These are phyloP conservation scores for Plantago major DNA, from an alignment of 257 asterid species.

Conservation along the genomic window DNA sequence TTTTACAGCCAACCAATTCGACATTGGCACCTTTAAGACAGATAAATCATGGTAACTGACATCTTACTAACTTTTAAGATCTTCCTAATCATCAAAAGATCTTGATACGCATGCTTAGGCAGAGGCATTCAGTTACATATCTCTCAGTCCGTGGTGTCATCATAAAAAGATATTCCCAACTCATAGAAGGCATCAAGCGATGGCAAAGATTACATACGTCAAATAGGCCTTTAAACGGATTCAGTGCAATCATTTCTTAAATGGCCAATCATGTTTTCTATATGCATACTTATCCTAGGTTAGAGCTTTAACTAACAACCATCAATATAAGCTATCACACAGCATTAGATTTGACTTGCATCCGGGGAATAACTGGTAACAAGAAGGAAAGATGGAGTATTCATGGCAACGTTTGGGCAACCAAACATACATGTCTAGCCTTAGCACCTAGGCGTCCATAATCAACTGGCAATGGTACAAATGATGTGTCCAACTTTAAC, in stretches of 20 bases:
- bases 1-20: conserved; percentile 99
- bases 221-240: conserved; percentile 15
- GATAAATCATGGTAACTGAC: conserved; percentile 91
- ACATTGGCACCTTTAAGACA: conserved; percentile 89
- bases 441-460: too few relatives aligned
- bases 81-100: conserved; percentile 66
- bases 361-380: conserved; percentile 7
- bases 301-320: neutral
- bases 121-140: conserved; percentile 30
- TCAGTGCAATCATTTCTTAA: conserved; percentile 8
- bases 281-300: conserved; percentile 17
- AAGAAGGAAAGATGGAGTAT: conserved; percentile 3
- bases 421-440: neutral
- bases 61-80: conserved; percentile 63
- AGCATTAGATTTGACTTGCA: conserved; percentile 12
- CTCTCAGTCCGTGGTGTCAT: conserved; percentile 32
- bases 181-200: conserved; percentile 28
- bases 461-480: too few relatives aligned
- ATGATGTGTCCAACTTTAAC: too few relatives aligned
- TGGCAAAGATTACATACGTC: conserved; percentile 21
- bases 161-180: conserved; percentile 33
- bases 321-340: conserved; percentile 9
- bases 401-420: conserved; percentile 10
- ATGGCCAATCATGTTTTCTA: conserved; percentile 16
- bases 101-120: conserved; percentile 42